These are phyloP conservation scores for Hypericum androsaemum DNA, from an alignment of 345 rosid genomes.

Conservation along the genomic window DNA sequence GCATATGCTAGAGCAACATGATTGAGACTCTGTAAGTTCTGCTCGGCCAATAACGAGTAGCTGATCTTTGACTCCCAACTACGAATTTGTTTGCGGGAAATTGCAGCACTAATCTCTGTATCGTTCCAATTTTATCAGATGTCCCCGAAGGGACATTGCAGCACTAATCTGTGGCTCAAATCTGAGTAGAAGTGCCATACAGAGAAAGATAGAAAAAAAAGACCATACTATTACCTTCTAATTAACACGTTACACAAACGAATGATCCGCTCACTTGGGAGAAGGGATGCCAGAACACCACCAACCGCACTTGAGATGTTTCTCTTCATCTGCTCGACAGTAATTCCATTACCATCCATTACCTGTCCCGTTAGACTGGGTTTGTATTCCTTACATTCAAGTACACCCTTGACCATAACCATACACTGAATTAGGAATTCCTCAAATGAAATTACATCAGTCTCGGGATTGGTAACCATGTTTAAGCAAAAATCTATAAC, in stretches of 20 bases:
- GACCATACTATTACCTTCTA: constrained; percentile 53
- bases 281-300: constrained; percentile 62
- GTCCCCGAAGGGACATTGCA: too few relatives aligned
- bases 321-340: constrained; percentile 78
- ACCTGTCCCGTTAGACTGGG: constrained; percentile 78
- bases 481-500: constrained; percentile 85
- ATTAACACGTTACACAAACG: constrained; percentile 77
- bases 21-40: too few relatives aligned
- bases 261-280: constrained; percentile 70
- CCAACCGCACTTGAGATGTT: constrained; percentile 58
- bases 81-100: too few relatives aligned
- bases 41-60: too few relatives aligned
- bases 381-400: constrained; percentile 95
- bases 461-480: constrained; percentile 67
- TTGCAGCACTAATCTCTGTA: too few relatives aligned
- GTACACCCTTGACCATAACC: constrained; percentile 79
- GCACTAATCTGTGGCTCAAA: too few relatives aligned
- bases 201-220: background rate
- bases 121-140: too few relatives aligned
- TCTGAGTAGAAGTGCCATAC: too few relatives aligned
- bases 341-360: constrained; percentile 64
- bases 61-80: too few relatives aligned
- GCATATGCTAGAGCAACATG: too few relatives aligned
- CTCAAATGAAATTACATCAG: constrained; percentile 50
- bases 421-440: constrained; percentile 87